Evolutionary conservation across 2,329 filamentous ascomycete species (phyloP), one percentile per base, ranked within the genome.

Genomic region (Gnomoniopsis sp.): DNA sequence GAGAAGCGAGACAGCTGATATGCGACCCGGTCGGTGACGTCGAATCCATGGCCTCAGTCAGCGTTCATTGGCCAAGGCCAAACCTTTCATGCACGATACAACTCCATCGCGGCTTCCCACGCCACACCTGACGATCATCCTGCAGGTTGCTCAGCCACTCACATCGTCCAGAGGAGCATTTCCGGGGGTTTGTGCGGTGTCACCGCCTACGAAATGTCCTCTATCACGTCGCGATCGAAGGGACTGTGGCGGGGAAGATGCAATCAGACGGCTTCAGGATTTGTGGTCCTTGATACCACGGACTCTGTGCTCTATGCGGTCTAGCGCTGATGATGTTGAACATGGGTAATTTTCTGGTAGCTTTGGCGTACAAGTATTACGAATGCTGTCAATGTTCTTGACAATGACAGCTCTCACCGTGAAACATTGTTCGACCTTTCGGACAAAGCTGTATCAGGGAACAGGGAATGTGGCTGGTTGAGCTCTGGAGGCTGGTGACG

Each of bases 1-100:
- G 57, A 50, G 44, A 59, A 36, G 34, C 49, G 50, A 44, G 50
- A 53, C 49, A 47, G 26, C 34, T 53, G 46, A 49, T 59, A 43
- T 55, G 48, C 15, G 46, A 36, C 26, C n/a, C n/a, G n/a, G n/a
- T n/a, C 52, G 33, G 57, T 59, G 57, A 59, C 57, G 52, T 59
- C 57, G 52, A 33, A 36, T 17, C 30, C 14, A 3, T 36, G 36
- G n/a, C 47, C n/a, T 49, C 17, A 33, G 38, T 10, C 44, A 23
- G 33, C 17, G 36, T 48, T 59, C 52, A 59, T 59, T 59, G 52
- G 57, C 48, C 48, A 21, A 21, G 21, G 21, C 30, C n/a, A 38
- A 51, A 34, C 47, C 26, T 52, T 47, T 55, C 48, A 59, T 59
- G 57, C 57, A 55, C 38, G 50, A 54, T 54, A 50, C 15, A 4